Base-by-base conservation (phyloP, 129 eudicot species). In the Glebionis coronaria region DNA sequence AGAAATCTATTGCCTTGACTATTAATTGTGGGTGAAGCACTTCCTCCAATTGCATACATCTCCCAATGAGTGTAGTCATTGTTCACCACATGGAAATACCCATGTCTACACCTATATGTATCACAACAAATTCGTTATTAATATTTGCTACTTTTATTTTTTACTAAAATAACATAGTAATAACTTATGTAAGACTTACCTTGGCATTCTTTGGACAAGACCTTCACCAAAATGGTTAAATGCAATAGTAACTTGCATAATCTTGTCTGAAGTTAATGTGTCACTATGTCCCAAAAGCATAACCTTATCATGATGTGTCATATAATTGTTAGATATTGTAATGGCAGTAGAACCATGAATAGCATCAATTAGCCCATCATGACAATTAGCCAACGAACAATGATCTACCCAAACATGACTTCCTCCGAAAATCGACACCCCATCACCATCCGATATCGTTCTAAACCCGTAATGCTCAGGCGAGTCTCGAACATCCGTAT, bases 151-250 rank as follows among this genome's bases (percentile, higher is more conserved):
- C n/a, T n/a, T n/a, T n/a, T n/a, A n/a, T n/a, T n/a, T n/a, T n/a
- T n/a, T n/a, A 1, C 3, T 23, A 15, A n/a, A 57, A 69, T 10
- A 69, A 23, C 10, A 40, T 20, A n/a, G n/a, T n/a, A 56, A 69
- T 20, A 55, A 55, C 8, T 56, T 44, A 15, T 12, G 15, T 20
- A 18, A 15, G 7, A 40, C 61, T 19, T 81, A 85, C 92, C 92
- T 85, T 51, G 96, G 96, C 96, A 88, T 88, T 67, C 96, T 85
- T 55, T 88, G 96, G 2, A 85, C 89, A 61, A 88, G 91, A 18
- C 97, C 97, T 79, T 88, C 96, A 51, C 92, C 96, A 78, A 88
- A 88, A 68, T 88, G 96, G 78, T 88, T 88, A 63, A 88, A 88
- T 10, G 96, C 96, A 54, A 88, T 83, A n/a, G 96, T 88, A 38